These are phyloP conservation scores for Talaromyces proteolyticus DNA, from an alignment of 495 filamentous ascomycete genomes.

Conservation along the genomic window DNA sequence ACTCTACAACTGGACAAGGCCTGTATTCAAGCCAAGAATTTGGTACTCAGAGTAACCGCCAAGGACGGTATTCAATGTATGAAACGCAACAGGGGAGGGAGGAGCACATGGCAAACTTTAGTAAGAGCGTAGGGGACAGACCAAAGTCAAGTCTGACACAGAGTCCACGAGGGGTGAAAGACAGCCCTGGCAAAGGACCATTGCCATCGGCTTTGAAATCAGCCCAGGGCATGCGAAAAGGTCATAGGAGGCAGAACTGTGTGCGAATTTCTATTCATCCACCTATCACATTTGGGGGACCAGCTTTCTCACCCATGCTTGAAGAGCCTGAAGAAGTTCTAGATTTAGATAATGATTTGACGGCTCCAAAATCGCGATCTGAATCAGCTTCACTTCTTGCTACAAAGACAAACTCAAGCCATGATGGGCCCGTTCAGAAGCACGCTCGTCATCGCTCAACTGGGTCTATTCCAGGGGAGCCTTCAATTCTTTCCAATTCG, in stretches of 20 bases:
- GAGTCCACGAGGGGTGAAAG: background rate
- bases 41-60: constrained; percentile 5
- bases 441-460: constrained; percentile 7
- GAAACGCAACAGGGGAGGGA: constrained; percentile 16
- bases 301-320: constrained; percentile 29
- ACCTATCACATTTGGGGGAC: constrained; percentile 28
- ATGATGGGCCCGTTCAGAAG: background rate
- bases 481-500: constrained; percentile 13
- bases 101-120: background rate
- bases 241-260: constrained; percentile 41
- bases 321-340: constrained; percentile 33
- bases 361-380: background rate
- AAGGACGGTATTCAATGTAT: constrained; percentile 19
- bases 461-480: constrained; percentile 2
- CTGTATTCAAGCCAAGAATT: constrained; percentile 7
- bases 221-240: constrained; percentile 29
- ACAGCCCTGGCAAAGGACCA: constrained; percentile 11
- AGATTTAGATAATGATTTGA: constrained; percentile 15
- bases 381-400: background rate
- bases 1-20: constrained; percentile 2
- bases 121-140: constrained; percentile 1
- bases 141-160: constrained; percentile 1
- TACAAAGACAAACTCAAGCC: background rate
- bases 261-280: constrained; percentile 45
- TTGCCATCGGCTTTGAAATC: constrained; percentile 34